phyloP scores from a whole-genome alignment of 2,329 filamentous ascomycete species.

The Pyricularia sp. region DNA sequence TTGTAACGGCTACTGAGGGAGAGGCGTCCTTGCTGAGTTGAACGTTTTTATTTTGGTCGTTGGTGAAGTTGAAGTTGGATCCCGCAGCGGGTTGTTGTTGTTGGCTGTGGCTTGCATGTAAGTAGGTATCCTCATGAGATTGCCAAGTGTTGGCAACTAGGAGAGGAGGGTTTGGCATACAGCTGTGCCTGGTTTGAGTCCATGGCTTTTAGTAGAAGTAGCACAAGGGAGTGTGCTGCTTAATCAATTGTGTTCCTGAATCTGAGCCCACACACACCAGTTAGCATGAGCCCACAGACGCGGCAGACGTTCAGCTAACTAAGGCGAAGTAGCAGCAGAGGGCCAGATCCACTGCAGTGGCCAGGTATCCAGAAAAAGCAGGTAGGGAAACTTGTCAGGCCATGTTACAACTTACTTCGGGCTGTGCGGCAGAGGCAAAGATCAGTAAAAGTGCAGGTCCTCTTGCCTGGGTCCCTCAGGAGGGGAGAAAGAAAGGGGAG shows the following conservation, averaged over 20 bases:
- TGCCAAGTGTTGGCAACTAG: conserved; percentile 8
- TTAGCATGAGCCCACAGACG: conserved; percentile 25
- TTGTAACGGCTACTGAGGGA: conserved; percentile 28
- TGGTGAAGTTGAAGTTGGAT: conserved; percentile 18
- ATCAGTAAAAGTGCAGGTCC: conserved; percentile 9
- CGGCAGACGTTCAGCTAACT: conserved; percentile 15
- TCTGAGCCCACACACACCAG: conserved; percentile 18
- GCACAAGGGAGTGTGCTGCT: conserved; percentile 20
- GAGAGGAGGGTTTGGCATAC: conserved; percentile 24
- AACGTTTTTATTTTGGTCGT: neutral
- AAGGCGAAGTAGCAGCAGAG: conserved; percentile 12
- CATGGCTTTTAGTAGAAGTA: conserved; percentile 27
- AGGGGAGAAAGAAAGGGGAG: neutral
- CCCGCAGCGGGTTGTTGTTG: conserved; percentile 18
- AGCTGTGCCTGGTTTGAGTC: conserved; percentile 37
- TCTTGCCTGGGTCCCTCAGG: neutral
- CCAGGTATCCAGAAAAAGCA: neutral
- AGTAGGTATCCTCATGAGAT: neutral
- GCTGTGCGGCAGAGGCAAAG: conserved; percentile 21
- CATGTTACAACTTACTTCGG: conserved; percentile 26
- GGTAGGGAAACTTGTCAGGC: conserved; percentile 11
- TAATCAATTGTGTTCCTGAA: conserved; percentile 23
- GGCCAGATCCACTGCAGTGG: conserved; percentile 14
- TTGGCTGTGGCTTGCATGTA: conserved; percentile 23
- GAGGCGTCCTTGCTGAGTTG: conserved; percentile 26